Percentiles rank a stretch among this genome's conserved stretches.
Evolutionary conservation across 2,329 filamentous ascomycete species (phyloP).

Genomic region (Aspergillus alliaceus): DNA sequence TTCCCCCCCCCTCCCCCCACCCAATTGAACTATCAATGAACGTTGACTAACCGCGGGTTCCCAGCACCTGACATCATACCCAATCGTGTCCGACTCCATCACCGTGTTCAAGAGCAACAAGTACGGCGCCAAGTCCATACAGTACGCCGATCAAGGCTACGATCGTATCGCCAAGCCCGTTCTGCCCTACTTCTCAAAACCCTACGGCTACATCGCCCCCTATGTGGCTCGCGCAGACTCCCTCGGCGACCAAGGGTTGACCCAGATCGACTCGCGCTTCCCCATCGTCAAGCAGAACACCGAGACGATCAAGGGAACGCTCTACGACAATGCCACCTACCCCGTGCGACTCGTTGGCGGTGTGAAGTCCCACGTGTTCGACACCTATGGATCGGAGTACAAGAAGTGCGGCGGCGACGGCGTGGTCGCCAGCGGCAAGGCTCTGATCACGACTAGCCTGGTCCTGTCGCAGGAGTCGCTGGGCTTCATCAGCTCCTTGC

Average conservation of each 20-base stretch:
- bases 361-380: constrained; percentile 49
- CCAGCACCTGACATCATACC: constrained; percentile 85
- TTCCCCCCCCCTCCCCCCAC: constrained; percentile 1
- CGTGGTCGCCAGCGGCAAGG: constrained; percentile 68
- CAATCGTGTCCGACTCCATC: constrained; percentile 76
- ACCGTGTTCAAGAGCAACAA: constrained; percentile 77
- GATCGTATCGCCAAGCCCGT: constrained; percentile 74
- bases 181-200: constrained; percentile 73
- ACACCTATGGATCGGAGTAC: constrained; percentile 46
- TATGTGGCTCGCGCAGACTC: constrained; percentile 82
- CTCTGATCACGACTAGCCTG: constrained; percentile 65
- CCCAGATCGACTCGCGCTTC: constrained; percentile 67
- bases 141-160: constrained; percentile 73
- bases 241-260: constrained; percentile 70
- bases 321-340: constrained; percentile 61
- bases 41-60: constrained; percentile 25
- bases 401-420: constrained; percentile 56
- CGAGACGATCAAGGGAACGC: constrained; percentile 64
- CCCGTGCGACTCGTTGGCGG: constrained; percentile 64
- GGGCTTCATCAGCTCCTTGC: constrained; percentile 58
- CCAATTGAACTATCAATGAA: neutral
- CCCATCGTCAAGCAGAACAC: constrained; percentile 76
- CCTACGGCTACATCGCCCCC: constrained; percentile 78
- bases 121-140: constrained; percentile 78
- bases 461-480: constrained; percentile 67